phyloP scores from a whole-genome alignment of 2,329 filamentous ascomycete genomes.

The Mariannaea elegans region DNA sequence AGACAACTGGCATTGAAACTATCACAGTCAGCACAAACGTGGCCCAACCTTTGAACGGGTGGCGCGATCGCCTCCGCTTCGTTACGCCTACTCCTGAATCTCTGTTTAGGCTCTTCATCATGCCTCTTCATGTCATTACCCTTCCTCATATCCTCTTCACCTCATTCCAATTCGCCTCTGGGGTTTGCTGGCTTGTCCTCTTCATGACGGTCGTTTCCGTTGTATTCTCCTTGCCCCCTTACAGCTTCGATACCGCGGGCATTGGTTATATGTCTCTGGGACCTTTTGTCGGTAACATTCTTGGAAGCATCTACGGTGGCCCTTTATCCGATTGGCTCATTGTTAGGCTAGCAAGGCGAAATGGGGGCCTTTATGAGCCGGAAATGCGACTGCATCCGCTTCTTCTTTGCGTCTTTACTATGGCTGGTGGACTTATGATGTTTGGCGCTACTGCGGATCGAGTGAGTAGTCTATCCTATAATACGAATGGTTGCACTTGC shows the following conservation, averaged over 20 bases:
- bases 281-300: constrained; percentile 48
- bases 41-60: constrained; percentile 28
- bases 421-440: constrained; percentile 50
- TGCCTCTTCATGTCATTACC: constrained; percentile 30
- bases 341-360: constrained; percentile 47
- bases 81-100: constrained; percentile 30
- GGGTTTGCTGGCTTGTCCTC: constrained; percentile 34
- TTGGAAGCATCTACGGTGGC: constrained; percentile 52
- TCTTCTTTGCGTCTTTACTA: constrained; percentile 41
- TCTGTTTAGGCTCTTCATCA: constrained; percentile 27
- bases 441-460: constrained; percentile 48
- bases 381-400: constrained; percentile 52
- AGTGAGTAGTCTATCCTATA: constrained; percentile 33
- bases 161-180: constrained; percentile 49
- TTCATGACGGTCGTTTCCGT: constrained; percentile 44
- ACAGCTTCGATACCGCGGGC: constrained; percentile 38
- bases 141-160: constrained; percentile 53
- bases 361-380: constrained; percentile 53
- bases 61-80: constrained; percentile 30
- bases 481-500: fast-evolving
- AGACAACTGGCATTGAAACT: neutral
- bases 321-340: constrained; percentile 50
- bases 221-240: constrained; percentile 47
- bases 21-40: neutral
- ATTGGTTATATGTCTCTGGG: constrained; percentile 43